A percentile compares a stretch with the other conserved stretches of the same genome.
phyloP scores from a whole-genome alignment of 2,329 filamentous ascomycete species.

The Onygena corvina region DNA sequence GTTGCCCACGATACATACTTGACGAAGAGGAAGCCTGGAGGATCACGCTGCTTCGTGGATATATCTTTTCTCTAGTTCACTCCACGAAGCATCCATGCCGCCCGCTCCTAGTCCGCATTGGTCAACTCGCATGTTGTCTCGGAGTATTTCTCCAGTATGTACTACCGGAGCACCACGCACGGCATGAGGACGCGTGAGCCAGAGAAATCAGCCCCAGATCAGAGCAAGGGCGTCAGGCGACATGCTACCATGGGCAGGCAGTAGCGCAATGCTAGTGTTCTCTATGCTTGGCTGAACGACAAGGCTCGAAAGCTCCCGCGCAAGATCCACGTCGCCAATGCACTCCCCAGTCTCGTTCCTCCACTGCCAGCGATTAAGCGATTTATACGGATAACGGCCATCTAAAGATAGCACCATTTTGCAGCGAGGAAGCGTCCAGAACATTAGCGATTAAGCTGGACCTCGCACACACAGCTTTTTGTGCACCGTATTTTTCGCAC shows the following conservation, averaged over 20 bases:
- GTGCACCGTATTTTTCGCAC: neutral
- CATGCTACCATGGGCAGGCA: neutral
- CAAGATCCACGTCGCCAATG: constrained; percentile 1
- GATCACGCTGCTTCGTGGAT: too few species aligned
- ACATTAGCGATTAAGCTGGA: neutral
- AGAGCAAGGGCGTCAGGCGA: neutral
- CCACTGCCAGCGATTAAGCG: neutral
- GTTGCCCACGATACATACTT: too few species aligned
- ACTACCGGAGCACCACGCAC: neutral
- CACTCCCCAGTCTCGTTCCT: neutral
- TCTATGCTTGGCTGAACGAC: neutral
- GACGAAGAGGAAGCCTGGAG: too few species aligned
- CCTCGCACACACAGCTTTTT: neutral
- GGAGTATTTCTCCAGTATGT: constrained; percentile 1
- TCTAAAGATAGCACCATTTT: neutral
- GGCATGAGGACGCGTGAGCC: constrained; percentile 3
- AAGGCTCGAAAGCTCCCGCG: neutral
- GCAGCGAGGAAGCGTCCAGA: neutral
- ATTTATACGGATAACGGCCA: neutral
- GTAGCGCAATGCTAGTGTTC: too few species aligned
- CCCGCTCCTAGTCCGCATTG: too few species aligned
- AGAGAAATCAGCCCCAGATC: constrained; percentile 4
- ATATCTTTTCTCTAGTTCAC: too few species aligned
- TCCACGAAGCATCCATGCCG: neutral
- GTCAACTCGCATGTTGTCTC: constrained; percentile 2